phyloP scores from a whole-genome alignment of 2,329 filamentous ascomycete genomes.

The Talaromyces atroroseus region DNA sequence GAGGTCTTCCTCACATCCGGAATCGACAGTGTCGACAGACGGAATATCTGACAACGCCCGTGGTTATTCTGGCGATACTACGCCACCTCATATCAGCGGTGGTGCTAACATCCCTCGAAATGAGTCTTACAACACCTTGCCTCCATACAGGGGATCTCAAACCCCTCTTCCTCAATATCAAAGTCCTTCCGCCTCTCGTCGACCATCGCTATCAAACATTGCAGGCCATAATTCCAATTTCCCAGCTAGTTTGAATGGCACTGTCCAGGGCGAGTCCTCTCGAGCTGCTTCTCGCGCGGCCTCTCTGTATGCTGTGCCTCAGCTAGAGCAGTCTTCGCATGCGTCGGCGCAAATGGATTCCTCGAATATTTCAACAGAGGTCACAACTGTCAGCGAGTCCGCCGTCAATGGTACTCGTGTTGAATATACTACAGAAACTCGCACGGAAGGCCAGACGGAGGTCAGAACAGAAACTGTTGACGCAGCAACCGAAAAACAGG shows the following conservation, averaged over 20 bases:
- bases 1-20: not conserved
- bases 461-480: not conserved
- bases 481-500: not conserved
- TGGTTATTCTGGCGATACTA: not conserved
- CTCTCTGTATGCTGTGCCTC: constrained; percentile 2
- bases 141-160: constrained; percentile 10
- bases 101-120: constrained; percentile 2
- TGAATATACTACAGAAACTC: not conserved
- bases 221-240: not conserved
- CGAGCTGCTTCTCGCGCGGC: constrained; percentile 6
- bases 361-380: not conserved
- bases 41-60: not conserved
- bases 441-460: not conserved
- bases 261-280: constrained; percentile 7
- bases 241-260: not conserved
- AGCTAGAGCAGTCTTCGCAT: not conserved
- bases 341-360: not conserved
- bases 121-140: constrained; percentile 9
- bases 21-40: not conserved
- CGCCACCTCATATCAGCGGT: not conserved
- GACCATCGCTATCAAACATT: constrained; percentile 12
- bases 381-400: not conserved
- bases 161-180: constrained; percentile 15
- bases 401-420: not conserved
- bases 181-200: constrained; percentile 10